Evolutionary conservation across 176 grass and related monocot species (phyloP).

Genomic region (Cymbopogon citratus): DNA sequence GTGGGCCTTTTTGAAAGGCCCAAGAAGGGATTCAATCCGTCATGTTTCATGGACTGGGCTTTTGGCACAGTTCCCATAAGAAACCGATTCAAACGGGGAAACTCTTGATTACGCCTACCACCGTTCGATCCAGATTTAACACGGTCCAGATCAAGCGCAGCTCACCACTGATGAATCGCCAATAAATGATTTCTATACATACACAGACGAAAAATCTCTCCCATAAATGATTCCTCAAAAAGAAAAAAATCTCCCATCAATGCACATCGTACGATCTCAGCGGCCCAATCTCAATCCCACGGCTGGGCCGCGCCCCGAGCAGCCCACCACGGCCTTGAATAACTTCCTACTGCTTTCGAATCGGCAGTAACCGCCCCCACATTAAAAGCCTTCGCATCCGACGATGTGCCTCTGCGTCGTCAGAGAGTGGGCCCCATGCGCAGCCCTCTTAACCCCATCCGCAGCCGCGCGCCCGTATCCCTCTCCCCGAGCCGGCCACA

Average conservation of each 20-base stretch:
- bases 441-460: constrained; percentile 20
- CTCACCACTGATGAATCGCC: background rate
- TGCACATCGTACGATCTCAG: background rate
- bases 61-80: background rate
- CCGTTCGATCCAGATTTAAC: background rate
- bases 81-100: background rate
- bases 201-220: background rate
- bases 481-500: background rate
- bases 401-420: constrained; percentile 1
- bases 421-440: constrained; percentile 13
- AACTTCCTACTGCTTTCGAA: background rate
- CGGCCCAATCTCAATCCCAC: background rate
- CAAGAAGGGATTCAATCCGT: background rate
- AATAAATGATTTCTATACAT: background rate
- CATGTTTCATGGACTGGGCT: background rate
- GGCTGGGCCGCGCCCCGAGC: background rate
- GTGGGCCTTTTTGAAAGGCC: background rate
- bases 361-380: constrained; percentile 2
- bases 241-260: background rate
- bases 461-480: background rate
- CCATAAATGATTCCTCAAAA: background rate
- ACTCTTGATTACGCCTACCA: background rate
- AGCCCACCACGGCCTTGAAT: background rate
- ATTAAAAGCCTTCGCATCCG: constrained; percentile 23
- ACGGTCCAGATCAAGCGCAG: constrained; percentile 25